These are phyloP conservation scores for Candida koratica DNA, from an alignment of 805 yeast genomes.

Conservation along the genomic window DNA sequence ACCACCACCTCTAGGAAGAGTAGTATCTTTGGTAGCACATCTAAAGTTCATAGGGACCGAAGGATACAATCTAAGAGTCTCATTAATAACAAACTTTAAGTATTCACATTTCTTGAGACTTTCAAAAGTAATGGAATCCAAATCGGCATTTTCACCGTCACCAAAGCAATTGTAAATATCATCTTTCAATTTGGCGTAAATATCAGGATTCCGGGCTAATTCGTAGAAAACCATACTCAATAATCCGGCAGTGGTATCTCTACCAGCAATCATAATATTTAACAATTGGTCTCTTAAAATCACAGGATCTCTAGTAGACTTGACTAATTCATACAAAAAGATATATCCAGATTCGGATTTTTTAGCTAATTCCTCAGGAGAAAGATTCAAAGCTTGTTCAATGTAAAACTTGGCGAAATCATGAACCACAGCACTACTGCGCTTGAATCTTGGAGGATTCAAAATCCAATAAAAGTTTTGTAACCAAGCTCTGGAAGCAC, in stretches of 20 bases:
- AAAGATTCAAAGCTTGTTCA: conserved; percentile 25
- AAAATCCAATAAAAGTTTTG: conserved; percentile 24
- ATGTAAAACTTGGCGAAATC: conserved; percentile 30
- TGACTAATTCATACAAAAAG: conserved; percentile 39
- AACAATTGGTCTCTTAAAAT: conserved; percentile 39
- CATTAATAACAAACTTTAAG: conserved; percentile 29
- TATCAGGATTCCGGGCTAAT: conserved; percentile 29
- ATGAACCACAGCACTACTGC: conserved; percentile 29
- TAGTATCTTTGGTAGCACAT: conserved; percentile 28
- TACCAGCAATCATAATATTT: conserved; percentile 39
- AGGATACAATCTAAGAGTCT: conserved; percentile 33
- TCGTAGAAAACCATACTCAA: conserved; percentile 29
- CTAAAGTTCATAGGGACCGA: conserved; percentile 33
- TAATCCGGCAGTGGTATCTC: conserved; percentile 38
- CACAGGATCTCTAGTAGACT: conserved; percentile 34
- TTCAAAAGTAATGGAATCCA: conserved; percentile 30
- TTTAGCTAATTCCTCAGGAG: conserved; percentile 27
- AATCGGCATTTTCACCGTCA: conserved; percentile 19
- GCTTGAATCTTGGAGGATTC: conserved; percentile 28
- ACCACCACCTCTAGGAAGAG: conserved; percentile 38
- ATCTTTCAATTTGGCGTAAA: conserved; percentile 25
- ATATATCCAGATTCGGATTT: conserved; percentile 29
- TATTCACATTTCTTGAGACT: conserved; percentile 32
- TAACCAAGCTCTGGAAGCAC: conserved; percentile 31
- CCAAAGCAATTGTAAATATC: conserved; percentile 28